Conservation (phyloP, 2,329 filamentous ascomycete species). For the Raffaelea deltoideospora region DNA sequence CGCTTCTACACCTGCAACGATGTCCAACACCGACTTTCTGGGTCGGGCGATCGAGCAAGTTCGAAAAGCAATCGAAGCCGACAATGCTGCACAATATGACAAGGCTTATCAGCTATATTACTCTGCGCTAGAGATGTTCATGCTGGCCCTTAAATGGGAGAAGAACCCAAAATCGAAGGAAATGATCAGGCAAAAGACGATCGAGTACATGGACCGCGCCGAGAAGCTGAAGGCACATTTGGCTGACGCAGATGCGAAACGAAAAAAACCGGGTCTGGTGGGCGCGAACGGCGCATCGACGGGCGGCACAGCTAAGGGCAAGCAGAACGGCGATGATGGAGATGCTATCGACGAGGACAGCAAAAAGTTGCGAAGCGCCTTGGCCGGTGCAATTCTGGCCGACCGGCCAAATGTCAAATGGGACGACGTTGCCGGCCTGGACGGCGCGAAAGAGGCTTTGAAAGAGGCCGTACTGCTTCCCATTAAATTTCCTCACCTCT, state of each 20-base stretch:
- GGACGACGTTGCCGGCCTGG: slow-evolving; percentile 94
- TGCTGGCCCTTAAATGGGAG: slow-evolving; percentile 98
- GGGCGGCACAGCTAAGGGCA: slow-evolving; percentile 46
- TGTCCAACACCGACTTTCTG: slow-evolving; percentile 95
- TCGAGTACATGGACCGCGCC: slow-evolving; percentile 95
- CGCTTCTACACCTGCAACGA: too few relatives aligned
- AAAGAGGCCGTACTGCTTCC: slow-evolving; percentile 97
- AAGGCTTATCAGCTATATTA: slow-evolving; percentile 96
- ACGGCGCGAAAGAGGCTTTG: slow-evolving; percentile 85
- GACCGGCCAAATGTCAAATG: slow-evolving; percentile 94
- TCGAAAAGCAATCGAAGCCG: slow-evolving; percentile 92
- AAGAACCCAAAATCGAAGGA: slow-evolving; percentile 96
- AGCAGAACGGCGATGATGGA: slow-evolving; percentile 31
- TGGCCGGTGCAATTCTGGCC: slow-evolving; percentile 81
- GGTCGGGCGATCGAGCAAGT: slow-evolving; percentile 93
- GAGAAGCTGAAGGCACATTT: slow-evolving; percentile 95
- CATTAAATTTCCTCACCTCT: slow-evolving; percentile 95
- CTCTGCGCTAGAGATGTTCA: slow-evolving; percentile 89
- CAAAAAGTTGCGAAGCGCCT: slow-evolving; percentile 85
- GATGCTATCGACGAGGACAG: slow-evolving; percentile 69
- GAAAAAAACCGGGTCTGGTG: slow-evolving; percentile 56
- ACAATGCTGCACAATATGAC: slow-evolving; percentile 92
- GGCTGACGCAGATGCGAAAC: slow-evolving; percentile 54
- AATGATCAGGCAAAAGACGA: slow-evolving; percentile 90
- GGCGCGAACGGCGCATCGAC: slow-evolving; percentile 56